Evolutionary conservation across 2,329 filamentous ascomycete genomes (phyloP).

Genomic region (Fusarium albosuccineum): DNA sequence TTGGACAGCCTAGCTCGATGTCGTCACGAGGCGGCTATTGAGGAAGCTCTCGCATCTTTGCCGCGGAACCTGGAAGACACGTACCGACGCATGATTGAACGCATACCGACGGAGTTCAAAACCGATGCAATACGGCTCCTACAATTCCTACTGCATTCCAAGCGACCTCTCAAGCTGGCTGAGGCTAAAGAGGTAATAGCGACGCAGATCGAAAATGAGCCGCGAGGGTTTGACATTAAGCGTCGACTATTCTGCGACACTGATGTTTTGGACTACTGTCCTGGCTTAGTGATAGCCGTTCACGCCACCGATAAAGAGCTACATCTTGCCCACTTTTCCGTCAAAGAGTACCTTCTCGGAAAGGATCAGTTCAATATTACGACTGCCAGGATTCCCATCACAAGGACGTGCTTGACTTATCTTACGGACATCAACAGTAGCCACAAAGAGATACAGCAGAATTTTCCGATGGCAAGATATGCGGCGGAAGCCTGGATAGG

Average conservation of each 20-base stretch:
- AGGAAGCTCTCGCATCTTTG: conserved; percentile 29
- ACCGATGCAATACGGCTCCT: conserved; percentile 33
- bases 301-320: conserved; percentile 20
- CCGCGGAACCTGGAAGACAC: conserved; percentile 40
- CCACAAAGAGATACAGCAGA: neutral
- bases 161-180: conserved; percentile 25
- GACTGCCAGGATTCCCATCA: conserved; percentile 32
- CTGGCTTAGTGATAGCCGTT: conserved; percentile 27
- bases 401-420: conserved; percentile 40
- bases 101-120: conserved; percentile 24
- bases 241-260: conserved; percentile 4
- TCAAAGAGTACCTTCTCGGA: conserved; percentile 42
- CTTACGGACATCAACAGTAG: conserved; percentile 27
- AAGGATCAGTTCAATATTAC: conserved; percentile 1
- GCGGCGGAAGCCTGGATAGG: conserved; percentile 37
- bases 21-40: conserved; percentile 14
- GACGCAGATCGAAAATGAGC: conserved; percentile 25
- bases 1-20: conserved; percentile 43
- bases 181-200: conserved; percentile 44
- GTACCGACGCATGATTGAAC: conserved; percentile 38
- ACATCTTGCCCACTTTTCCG: conserved; percentile 44
- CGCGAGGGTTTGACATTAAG: conserved; percentile 19
- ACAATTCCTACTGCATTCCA: conserved; percentile 39
- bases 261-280: conserved; percentile 30
- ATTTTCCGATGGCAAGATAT: conserved; percentile 38